Percentiles rank a stretch among this genome's conserved stretches.
Conservation (phyloP, 2,329 filamentous ascomycete genomes). For the Pestalotiopsis sp. region DNA sequence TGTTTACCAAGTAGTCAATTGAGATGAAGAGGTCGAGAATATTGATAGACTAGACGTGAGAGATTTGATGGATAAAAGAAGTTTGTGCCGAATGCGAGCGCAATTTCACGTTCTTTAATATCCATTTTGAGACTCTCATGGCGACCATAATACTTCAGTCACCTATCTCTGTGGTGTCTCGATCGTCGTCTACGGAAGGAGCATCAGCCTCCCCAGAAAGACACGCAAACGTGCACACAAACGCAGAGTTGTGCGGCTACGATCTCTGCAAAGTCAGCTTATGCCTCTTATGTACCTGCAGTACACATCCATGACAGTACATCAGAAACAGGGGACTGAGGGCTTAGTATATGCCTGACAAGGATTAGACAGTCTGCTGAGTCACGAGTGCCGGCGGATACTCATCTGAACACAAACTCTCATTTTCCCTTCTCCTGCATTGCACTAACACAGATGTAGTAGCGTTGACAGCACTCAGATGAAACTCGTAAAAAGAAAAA, state of each 20-base stretch:
- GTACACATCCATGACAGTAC: background rate
- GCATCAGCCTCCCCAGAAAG: background rate
- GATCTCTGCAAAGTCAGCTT: background rate
- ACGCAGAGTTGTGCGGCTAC: background rate
- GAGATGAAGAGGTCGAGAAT: background rate
- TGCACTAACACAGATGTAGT: background rate
- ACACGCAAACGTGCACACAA: background rate
- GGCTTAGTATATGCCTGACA: constrained; percentile 2
- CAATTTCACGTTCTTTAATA: background rate
- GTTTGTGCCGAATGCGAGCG: background rate
- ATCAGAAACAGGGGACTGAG: background rate
- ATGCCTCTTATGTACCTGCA: background rate
- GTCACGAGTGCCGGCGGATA: constrained; percentile 2
- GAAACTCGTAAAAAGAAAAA: background rate
- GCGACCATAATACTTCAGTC: background rate
- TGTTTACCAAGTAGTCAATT: background rate
- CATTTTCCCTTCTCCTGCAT: constrained; percentile 1
- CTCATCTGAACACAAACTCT: background rate
- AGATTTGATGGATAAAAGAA: background rate
- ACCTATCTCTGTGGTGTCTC: background rate
- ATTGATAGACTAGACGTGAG: background rate
- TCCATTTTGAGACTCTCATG: background rate
- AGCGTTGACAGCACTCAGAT: constrained; percentile 1
- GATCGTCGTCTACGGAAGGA: background rate
- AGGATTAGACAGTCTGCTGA: constrained; percentile 1